A percentile compares a stretch with the other conserved stretches of the same genome.
Evolutionary conservation across 2,329 filamentous ascomycete species (phyloP).

Genomic region (Aspergillus fumigatus): DNA sequence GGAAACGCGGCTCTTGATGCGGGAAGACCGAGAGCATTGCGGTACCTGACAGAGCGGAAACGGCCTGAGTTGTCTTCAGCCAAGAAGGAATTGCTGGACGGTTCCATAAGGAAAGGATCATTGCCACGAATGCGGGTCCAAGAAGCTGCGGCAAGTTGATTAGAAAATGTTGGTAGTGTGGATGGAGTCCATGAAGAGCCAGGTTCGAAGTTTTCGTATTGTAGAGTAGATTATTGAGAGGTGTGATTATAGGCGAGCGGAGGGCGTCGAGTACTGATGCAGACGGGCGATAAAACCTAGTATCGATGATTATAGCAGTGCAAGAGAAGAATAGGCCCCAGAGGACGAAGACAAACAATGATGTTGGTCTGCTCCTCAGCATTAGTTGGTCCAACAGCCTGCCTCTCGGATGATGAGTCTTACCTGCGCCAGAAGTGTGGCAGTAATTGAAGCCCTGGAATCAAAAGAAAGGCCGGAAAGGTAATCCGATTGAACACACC

Average conservation of each 20-base stretch:
- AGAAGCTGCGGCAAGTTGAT: conserved; percentile 68
- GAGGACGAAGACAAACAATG: conserved; percentile 58
- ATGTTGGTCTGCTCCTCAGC: conserved; percentile 44
- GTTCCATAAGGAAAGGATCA: conserved; percentile 46
- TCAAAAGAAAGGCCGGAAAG: conserved; percentile 85
- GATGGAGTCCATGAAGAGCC: conserved; percentile 70
- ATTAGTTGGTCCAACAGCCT: conserved; percentile 16
- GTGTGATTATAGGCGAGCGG: conserved; percentile 65
- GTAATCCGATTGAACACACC: conserved; percentile 96
- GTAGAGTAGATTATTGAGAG: conserved; percentile 72
- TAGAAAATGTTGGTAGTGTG: conserved; percentile 71
- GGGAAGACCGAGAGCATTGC: conserved; percentile 43
- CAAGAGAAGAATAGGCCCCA: conserved; percentile 65
- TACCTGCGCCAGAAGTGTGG: conserved; percentile 81
- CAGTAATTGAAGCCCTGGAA: conserved; percentile 77
- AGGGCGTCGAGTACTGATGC: conserved; percentile 34
- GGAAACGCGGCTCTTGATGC: conserved; percentile 51
- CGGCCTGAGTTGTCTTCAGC: conserved; percentile 37
- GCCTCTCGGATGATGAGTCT: conserved; percentile 25
- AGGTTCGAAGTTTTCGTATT: conserved; percentile 68
- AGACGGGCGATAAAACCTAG: conserved; percentile 64
- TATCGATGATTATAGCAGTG: conserved; percentile 77
- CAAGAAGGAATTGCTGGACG: conserved; percentile 24
- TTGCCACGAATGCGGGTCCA: conserved; percentile 61
- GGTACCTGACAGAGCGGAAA: conserved; percentile 43